Evolutionary conservation across 2,329 filamentous ascomycete genomes (phyloP).

Genomic region (Alternaria rosae): DNA sequence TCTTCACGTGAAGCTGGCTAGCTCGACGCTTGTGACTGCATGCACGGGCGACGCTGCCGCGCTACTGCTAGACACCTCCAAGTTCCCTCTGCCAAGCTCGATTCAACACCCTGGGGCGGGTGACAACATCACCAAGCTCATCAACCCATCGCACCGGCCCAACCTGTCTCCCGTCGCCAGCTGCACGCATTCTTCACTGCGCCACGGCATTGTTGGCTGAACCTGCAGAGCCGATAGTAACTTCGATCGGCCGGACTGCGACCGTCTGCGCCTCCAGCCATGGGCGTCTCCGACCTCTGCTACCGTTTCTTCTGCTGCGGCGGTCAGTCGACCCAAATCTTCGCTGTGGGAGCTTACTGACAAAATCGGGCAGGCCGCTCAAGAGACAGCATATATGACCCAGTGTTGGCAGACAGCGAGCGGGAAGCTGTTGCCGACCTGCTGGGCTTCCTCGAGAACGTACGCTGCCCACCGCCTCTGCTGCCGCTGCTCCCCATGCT

Average conservation of each 20-base stretch:
- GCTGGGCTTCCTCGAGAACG: conserved; percentile 94
- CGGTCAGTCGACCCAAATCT: conserved; percentile 33
- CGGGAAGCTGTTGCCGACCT: conserved; percentile 96
- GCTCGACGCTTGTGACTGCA: conserved; percentile 6
- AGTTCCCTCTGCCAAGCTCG: conserved; percentile 9
- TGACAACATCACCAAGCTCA: conserved; percentile 14
- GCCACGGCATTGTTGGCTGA: neutral
- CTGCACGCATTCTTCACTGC: conserved; percentile 16
- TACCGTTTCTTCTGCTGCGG: conserved; percentile 47
- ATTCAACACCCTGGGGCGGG: conserved; percentile 8
- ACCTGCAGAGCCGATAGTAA: conserved; percentile 5
- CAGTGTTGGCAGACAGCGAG: conserved; percentile 90
- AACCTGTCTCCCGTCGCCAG: conserved; percentile 16
- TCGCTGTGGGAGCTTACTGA: conserved; percentile 29
- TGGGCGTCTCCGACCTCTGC: conserved; percentile 49
- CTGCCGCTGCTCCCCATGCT: conserved; percentile 33
- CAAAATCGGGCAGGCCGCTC: conserved; percentile 49
- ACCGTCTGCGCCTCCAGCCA: conserved; percentile 34
- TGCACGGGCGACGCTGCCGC: conserved; percentile 13
- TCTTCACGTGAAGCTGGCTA: conserved; percentile 4
- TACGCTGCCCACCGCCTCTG: conserved; percentile 52
- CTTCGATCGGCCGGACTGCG: conserved; percentile 27
- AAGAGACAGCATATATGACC: conserved; percentile 58
- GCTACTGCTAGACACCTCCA: conserved; percentile 12
- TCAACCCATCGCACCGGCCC: conserved; percentile 14